Percentiles rank a stretch among this genome's conserved stretches.
Conservation (phyloP, 2,329 filamentous ascomycete genomes). For the Colletotrichum nymphaeae region DNA sequence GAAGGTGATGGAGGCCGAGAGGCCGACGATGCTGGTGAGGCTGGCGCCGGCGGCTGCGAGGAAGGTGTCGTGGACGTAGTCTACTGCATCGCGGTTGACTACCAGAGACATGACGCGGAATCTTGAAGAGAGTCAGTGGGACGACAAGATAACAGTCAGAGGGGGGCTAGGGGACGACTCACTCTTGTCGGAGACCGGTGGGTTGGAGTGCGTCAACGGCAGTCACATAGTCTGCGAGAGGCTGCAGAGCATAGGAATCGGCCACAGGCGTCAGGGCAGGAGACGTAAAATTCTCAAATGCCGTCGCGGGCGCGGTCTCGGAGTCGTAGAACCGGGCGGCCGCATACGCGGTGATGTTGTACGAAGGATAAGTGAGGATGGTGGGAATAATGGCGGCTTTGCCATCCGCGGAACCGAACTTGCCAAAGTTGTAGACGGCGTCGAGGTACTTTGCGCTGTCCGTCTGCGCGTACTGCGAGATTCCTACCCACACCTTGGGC, state of each 20-base stretch:
- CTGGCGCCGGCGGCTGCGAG: conserved; percentile 14
- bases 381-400: conserved; percentile 38
- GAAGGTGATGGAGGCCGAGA: conserved; percentile 35
- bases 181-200: conserved; percentile 34
- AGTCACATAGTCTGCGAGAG: conserved; percentile 30
- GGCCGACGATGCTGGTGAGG: conserved; percentile 14
- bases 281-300: conserved; percentile 36
- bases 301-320: conserved; percentile 11
- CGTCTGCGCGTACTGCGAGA: conserved; percentile 24
- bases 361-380: conserved; percentile 32
- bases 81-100: conserved; percentile 33
- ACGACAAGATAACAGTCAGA: not conserved
- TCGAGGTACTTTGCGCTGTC: conserved; percentile 33
- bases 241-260: conserved; percentile 29
- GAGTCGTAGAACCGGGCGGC: conserved; percentile 36
- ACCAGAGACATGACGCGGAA: conserved; percentile 36
- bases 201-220: conserved; percentile 35
- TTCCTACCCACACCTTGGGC: conserved; percentile 29
- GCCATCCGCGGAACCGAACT: conserved; percentile 26
- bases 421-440: conserved; percentile 37
- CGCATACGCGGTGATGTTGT: conserved; percentile 33
- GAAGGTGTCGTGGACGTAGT: conserved; percentile 30
- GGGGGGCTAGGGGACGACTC: not conserved
- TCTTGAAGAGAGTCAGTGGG: conserved; percentile 6
- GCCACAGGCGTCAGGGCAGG: conserved; percentile 29